Percentiles rank a stretch among this genome's conserved stretches.
These are phyloP conservation scores for Colletotrichum australisinense DNA, from an alignment of 2,329 filamentous ascomycete species.

Conservation along the genomic window DNA sequence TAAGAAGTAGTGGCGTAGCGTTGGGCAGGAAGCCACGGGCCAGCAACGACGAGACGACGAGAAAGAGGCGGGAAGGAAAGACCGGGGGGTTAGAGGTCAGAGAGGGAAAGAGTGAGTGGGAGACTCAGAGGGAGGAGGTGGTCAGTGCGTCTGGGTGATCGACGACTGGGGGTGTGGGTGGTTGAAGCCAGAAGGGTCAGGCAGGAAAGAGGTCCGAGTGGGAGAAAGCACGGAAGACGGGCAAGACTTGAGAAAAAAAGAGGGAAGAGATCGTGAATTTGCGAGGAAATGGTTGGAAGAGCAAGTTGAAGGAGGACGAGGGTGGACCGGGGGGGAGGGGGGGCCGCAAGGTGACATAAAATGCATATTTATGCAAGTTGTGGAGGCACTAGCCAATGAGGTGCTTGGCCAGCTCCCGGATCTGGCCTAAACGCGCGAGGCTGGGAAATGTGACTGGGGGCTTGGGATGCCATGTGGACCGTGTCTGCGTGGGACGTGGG, in stretches of 20 bases:
- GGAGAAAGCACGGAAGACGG: background rate
- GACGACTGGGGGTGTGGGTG: constrained; percentile 24
- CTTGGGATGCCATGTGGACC: constrained; percentile 15
- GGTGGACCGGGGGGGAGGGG: constrained; percentile 4
- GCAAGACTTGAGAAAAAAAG: constrained; percentile 13
- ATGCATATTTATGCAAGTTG: constrained; percentile 35
- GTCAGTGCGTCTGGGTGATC: constrained; percentile 33
- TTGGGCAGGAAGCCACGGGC: constrained; percentile 40
- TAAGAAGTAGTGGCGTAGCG: constrained; percentile 42
- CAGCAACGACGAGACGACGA: background rate
- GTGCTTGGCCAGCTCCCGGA: background rate
- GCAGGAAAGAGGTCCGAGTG: constrained; percentile 19
- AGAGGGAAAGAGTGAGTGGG: background rate
- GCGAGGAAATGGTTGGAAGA: constrained; percentile 36
- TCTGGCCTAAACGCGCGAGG: constrained; percentile 28
- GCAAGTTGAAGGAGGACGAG: constrained; percentile 25
- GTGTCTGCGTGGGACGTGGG: background rate
- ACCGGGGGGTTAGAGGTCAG: constrained; percentile 19
- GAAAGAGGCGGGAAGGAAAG: constrained; percentile 34
- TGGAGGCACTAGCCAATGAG: constrained; percentile 24
- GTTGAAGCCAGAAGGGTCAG: constrained; percentile 14
- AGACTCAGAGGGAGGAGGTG: constrained; percentile 20
- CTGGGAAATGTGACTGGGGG: constrained; percentile 32
- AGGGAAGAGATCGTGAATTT: constrained; percentile 45
- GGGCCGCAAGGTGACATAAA: constrained; percentile 27